Evolutionary conservation across 2,329 filamentous ascomycete species (phyloP).

Genomic region (Fusarium keratoplasticum): DNA sequence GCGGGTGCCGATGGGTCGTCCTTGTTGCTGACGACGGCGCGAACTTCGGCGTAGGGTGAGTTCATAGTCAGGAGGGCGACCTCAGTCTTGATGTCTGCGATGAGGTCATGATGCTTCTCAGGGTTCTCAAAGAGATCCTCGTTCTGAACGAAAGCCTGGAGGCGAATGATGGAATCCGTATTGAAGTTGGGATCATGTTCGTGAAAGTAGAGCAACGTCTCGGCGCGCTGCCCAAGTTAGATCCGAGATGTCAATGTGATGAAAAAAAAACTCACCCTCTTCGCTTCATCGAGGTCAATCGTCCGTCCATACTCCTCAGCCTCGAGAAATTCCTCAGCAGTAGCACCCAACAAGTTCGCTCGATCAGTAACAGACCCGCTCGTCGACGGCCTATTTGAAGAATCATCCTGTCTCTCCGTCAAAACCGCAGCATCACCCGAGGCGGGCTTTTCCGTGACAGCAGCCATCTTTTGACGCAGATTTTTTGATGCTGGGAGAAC

Average conservation of each 20-base stretch:
- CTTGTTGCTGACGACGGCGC: conserved; percentile 65
- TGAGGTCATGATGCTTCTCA: conserved; percentile 54
- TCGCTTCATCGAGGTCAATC: conserved; percentile 18
- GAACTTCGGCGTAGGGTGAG: conserved; percentile 67
- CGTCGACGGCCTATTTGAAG: not conserved
- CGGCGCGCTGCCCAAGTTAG: conserved; percentile 23
- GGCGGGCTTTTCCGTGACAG: not conserved
- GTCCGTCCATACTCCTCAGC: conserved; percentile 28
- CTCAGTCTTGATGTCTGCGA: conserved; percentile 65
- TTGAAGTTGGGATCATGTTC: conserved; percentile 40
- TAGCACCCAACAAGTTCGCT: conserved; percentile 19
- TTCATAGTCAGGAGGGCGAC: conserved; percentile 64
- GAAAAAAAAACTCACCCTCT: conserved; percentile 7
- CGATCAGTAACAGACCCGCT: conserved; percentile 8
- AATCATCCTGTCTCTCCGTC: not conserved
- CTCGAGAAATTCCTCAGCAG: conserved; percentile 25
- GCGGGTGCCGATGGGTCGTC: conserved; percentile 63
- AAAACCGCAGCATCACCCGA: not conserved
- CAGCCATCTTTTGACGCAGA: conserved; percentile 6
- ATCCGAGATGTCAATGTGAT: accelerated
- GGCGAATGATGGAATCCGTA: conserved; percentile 25
- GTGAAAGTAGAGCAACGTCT: conserved; percentile 31
- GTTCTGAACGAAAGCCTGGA: conserved; percentile 33
- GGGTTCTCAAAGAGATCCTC: conserved; percentile 48
- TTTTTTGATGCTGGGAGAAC: not conserved